Evolutionary conservation across 176 grass and related monocot species (phyloP), one percentile per base, ranked within the genome.

Genomic region (Cocos nucifera): DNA sequence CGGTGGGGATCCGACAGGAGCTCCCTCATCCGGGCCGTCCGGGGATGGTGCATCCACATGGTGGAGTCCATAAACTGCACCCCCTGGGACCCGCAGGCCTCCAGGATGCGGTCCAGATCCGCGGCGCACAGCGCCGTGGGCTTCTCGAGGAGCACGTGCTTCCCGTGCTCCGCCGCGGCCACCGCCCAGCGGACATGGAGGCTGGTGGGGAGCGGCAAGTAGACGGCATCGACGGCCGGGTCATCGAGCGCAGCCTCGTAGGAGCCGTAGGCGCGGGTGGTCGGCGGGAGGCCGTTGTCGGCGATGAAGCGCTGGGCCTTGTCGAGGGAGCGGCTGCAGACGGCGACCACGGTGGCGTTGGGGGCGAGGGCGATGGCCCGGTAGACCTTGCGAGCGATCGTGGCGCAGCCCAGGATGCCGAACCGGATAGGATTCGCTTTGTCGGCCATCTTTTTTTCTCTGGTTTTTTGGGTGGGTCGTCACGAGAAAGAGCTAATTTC

Each of bases 31-130:
- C 80, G 82, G 55, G 76, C 76, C 2, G 92, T 91, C 28, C 92
- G 72, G 6, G 87, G 92, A 59, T 97, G 51, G 65, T 97, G 92
- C 80, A 97, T 76, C 92, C 92, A 96, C 92, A 97, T 91, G 17
- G 92, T 91, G 61, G 73, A 68, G 68, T 97, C 87, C 84, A 97
- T 97, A 64, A 97, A 88, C 70, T 88, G 83, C 54, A 97, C 81
- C 2, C 73, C 72, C 1, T 51, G 14, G 24, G 50, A 69, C 7
- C 92, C 56, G 54, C 89, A 93, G 17, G 89, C 74, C 19, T 69
- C 74, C 50, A 93, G 84, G 59, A 93, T 88, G 39, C 50, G 65
- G 27, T 82, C 84, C 29, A 95, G 80, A 4, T 95, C 86, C 17
- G 77, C 83, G 35, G 81, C 71, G 69, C 74, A 84, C 5, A 84